A percentile compares a stretch with the other conserved stretches of the same genome.
These are phyloP conservation scores for Botrytis deweyae DNA, from an alignment of 2,329 filamentous ascomycete species.

Conservation along the genomic window DNA sequence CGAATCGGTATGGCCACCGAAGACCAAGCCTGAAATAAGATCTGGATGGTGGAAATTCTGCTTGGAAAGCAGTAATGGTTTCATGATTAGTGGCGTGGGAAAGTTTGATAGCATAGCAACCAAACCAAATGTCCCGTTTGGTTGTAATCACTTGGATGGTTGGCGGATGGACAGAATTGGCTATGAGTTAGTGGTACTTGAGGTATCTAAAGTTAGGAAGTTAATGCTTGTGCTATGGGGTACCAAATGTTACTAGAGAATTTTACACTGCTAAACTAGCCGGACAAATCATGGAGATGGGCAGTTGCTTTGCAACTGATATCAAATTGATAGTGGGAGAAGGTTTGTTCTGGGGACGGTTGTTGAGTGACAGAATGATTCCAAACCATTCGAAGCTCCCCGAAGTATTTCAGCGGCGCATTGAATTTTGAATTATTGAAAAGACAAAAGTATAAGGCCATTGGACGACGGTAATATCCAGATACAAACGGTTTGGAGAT, in stretches of 20 bases:
- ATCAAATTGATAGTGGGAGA: not conserved
- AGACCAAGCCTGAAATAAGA: not conserved
- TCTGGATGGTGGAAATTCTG: not conserved
- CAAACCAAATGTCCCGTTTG: not conserved
- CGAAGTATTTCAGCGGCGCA: not conserved
- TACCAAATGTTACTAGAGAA: not conserved
- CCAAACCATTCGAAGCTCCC: not conserved
- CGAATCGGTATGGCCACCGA: not conserved
- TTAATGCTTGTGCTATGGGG: not conserved
- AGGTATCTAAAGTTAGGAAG: not conserved
- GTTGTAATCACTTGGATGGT: not conserved
- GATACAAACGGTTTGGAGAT: conserved; percentile 11
- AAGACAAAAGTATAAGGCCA: not conserved
- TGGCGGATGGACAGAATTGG: not conserved
- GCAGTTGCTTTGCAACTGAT: not conserved
- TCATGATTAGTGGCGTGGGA: not conserved
- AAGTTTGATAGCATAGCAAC: not conserved
- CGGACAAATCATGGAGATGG: not conserved
- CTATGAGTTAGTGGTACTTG: not conserved
- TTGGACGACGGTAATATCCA: not conserved
- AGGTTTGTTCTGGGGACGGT: not conserved
- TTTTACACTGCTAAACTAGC: not conserved
- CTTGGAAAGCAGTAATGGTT: not conserved
- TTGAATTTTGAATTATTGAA: not conserved
- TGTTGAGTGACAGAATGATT: not conserved